A percentile compares a stretch with the other conserved stretches of the same genome.
Evolutionary conservation across 2,329 filamentous ascomycete species (phyloP).

Genomic region (Alternaria longipes): DNA sequence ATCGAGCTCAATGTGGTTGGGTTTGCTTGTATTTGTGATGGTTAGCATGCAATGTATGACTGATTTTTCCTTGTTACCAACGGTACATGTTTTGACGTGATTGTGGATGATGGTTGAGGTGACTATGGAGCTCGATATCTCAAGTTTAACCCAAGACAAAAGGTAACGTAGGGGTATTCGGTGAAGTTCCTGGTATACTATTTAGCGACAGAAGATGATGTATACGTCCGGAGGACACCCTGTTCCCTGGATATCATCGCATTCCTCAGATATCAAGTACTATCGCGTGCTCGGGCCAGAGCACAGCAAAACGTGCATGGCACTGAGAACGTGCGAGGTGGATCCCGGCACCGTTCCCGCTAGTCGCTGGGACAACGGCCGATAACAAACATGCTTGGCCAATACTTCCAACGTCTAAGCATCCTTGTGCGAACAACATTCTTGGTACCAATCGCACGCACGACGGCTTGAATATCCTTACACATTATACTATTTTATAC

Average conservation of each 20-base stretch:
- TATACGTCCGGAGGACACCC: not conserved
- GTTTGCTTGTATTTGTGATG: constrained; percentile 49
- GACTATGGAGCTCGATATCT: not conserved
- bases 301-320: not conserved
- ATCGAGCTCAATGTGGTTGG: constrained; percentile 41
- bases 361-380: constrained; percentile 20
- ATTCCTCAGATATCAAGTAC: not conserved
- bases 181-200: not conserved
- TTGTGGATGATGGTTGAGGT: not conserved
- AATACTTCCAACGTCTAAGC: constrained; percentile 7
- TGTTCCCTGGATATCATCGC: not conserved
- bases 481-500: constrained; percentile 7
- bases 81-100: not conserved
- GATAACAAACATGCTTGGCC: constrained; percentile 21
- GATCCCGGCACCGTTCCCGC: constrained; percentile 3
- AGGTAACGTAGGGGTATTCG: not conserved
- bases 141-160: not conserved
- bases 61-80: constrained; percentile 29
- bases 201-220: not conserved
- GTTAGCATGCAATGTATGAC: constrained; percentile 52
- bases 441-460: constrained; percentile 13
- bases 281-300: not conserved
- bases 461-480: constrained; percentile 6
- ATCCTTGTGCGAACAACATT: constrained; percentile 15
- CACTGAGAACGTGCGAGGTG: not conserved